Evolutionary conservation across 1,284 basidiomycete genomes (phyloP).

Genomic region (Afroboletus lepidellus): DNA sequence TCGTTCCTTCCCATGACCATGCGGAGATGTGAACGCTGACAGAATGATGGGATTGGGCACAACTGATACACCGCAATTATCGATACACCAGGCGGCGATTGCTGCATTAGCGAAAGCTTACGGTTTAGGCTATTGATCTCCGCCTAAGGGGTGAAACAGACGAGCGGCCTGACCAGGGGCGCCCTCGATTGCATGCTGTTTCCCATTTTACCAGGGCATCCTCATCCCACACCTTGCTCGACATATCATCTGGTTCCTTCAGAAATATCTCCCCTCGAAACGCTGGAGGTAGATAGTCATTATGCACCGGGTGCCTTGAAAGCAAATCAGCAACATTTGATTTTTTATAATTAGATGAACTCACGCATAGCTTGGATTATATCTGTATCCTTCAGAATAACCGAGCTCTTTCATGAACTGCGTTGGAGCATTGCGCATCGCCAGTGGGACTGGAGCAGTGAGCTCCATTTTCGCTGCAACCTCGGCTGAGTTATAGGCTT

Average conservation of each 20-base stretch:
- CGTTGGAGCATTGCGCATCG: slow-evolving; percentile 88
- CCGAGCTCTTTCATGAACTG: slow-evolving; percentile 79
- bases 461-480: slow-evolving; percentile 54
- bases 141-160: not conserved
- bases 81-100: not conserved
- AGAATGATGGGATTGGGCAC: not conserved
- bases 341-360: slow-evolving; percentile 26
- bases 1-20: not conserved
- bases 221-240: slow-evolving; percentile 73
- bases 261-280: slow-evolving; percentile 50
- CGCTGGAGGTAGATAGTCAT: slow-evolving; percentile 54
- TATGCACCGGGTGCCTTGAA: slow-evolving; percentile 69
- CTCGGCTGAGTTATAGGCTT: slow-evolving; percentile 74
- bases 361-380: slow-evolving; percentile 76
- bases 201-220: slow-evolving; percentile 75
- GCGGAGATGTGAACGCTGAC: not conserved
- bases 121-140: not conserved
- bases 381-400: slow-evolving; percentile 70
- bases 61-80: slow-evolving; percentile 1
- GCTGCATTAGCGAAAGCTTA: not conserved
- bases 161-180: slow-evolving; percentile 60
- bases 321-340: slow-evolving; percentile 5
- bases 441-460: slow-evolving; percentile 67
- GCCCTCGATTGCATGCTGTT: slow-evolving; percentile 56
- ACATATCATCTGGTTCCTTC: slow-evolving; percentile 48